Evolutionary conservation across 164 flowering plant species (phyloP).

Genomic region (Paratinospora sagittata): DNA sequence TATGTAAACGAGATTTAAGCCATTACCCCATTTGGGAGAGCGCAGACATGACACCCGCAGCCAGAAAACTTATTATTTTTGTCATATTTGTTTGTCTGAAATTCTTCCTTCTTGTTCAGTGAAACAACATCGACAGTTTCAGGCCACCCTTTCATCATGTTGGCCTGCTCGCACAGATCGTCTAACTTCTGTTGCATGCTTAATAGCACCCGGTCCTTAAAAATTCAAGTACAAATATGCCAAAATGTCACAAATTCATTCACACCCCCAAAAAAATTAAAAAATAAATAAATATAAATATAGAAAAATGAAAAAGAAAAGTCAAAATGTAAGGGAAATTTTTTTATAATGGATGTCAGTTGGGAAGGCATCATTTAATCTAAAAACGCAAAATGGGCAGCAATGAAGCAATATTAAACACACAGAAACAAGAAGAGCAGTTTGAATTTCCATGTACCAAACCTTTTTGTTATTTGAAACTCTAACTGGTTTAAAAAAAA

Average conservation of each 20-base stretch:
- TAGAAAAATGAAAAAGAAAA: neutral
- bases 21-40: slow-evolving; percentile 17
- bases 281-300: neutral
- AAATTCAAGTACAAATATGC: neutral
- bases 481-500: neutral
- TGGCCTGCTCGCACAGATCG: slow-evolving; percentile 53
- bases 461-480: neutral
- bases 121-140: slow-evolving; percentile 16
- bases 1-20: slow-evolving; percentile 17
- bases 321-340: neutral
- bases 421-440: neutral
- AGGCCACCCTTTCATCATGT: slow-evolving; percentile 35
- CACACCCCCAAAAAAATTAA: neutral
- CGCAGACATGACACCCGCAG: slow-evolving; percentile 40
- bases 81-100: slow-evolving; percentile 7
- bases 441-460: neutral
- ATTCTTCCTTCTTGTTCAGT: slow-evolving; percentile 19
- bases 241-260: neutral
- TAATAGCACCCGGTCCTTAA: slow-evolving; percentile 67
- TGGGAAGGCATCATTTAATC: neutral
- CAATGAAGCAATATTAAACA: neutral
- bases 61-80: slow-evolving; percentile 17
- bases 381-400: too few relatives aligned
- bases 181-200: slow-evolving; percentile 91
- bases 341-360: neutral